Evolutionary conservation across 1,284 basidiomycete genomes (phyloP).

Genomic region (Irpex sp.): DNA sequence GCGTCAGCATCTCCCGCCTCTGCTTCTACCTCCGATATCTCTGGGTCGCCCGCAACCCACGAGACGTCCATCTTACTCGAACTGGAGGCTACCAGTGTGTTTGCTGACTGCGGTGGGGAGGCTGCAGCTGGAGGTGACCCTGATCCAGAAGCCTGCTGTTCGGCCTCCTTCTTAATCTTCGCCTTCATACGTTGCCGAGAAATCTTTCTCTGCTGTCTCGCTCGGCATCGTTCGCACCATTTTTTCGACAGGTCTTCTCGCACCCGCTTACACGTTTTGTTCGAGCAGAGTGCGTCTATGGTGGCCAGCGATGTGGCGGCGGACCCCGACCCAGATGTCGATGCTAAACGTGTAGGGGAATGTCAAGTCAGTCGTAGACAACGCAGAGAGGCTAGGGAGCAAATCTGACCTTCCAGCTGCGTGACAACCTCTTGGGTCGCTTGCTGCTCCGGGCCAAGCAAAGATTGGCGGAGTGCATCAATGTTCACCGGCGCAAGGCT

Average conservation of each 20-base stretch:
- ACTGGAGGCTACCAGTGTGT: neutral
- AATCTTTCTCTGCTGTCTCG: neutral
- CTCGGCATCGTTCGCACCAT: neutral
- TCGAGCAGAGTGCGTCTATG: neutral
- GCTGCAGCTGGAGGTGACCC: neutral
- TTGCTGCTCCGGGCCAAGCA: neutral
- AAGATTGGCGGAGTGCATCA: neutral
- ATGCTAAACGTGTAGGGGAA: neutral
- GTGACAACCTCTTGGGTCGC: neutral
- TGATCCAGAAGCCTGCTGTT: neutral
- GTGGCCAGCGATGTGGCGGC: neutral
- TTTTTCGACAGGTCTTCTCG: neutral
- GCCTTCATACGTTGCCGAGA: neutral
- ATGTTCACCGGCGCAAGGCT: neutral
- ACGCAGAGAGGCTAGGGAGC: neutral
- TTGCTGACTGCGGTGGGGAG: neutral
- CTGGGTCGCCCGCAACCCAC: neutral
- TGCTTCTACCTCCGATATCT: neutral
- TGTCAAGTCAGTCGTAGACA: neutral
- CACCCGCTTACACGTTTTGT: neutral
- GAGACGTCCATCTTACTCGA: neutral
- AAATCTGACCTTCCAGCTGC: neutral
- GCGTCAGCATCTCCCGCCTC: neutral
- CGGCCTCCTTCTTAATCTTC: neutral
- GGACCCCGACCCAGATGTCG: neutral